Evolutionary conservation across 257 asterid genomes (phyloP), one percentile per base, ranked within the genome.

Genomic region (Pogostemon cablin): DNA sequence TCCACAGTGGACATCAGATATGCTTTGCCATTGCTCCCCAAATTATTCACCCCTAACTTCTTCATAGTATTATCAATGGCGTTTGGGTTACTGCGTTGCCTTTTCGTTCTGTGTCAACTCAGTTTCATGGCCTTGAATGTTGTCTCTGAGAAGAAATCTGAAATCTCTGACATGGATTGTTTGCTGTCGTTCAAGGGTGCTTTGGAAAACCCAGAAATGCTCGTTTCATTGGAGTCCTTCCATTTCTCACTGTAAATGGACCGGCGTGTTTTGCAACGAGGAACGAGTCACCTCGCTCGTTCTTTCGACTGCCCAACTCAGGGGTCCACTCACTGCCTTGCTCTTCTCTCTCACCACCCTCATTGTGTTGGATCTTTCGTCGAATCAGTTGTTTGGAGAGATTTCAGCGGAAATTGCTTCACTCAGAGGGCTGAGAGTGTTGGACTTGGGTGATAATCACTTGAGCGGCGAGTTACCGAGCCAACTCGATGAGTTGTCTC

Each of bases 241-340:
- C 5, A 20, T 72, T 9, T 58, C 90, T 4, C 91, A 89, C 66
- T 93, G 97, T 72, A 67, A 79, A 41, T 93, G 99, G 99, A 38
- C 75, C 39, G 97, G 99, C 0, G 90, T 93, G 4, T 49, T 39
- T 6, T 93, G 99, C 86, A 4, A 38, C 40, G 81, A 77, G 32
- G 73, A 80, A 52, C 79, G 77, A 47, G 91, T 89, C 20, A 69
- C 80, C 40, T 86, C 96, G 0, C 92, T 93, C 25, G 78, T 80
- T 74, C 86, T 93, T 41, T 73, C 96, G 56, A 43, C 56, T 39
- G 86, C 80, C 44, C 67, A 78, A 3, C 81, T 92, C 35, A 65
- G 60, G 47, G 96, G 96, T 20, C 76, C 83, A 0, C 61, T 91
- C 3, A 61, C 87, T 15, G 8, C 78, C 4, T 60, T 86, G 2